Conservation (phyloP, 306 rosid genomes). For the Pterocarpus santalinus region DNA sequence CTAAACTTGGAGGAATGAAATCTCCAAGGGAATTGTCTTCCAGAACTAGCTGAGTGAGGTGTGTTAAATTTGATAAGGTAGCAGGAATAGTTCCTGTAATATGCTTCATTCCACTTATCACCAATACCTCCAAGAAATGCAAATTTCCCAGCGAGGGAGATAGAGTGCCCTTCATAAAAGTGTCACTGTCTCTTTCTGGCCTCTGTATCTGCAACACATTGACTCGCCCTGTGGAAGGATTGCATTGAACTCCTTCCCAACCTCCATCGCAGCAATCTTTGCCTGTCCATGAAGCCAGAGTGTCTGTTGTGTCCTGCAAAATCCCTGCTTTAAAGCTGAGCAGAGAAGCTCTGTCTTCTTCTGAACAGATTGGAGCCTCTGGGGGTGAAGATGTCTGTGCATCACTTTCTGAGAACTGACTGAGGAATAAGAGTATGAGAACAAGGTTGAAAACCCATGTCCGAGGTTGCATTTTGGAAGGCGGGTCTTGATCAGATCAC, state of each 20-base stretch:
- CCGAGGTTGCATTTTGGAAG: slow-evolving; percentile 70
- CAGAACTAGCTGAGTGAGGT: slow-evolving; percentile 73
- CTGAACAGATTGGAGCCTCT: slow-evolving; percentile 67
- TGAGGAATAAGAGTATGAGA: slow-evolving; percentile 47
- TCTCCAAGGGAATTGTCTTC: slow-evolving; percentile 86
- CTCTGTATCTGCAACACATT: slow-evolving; percentile 80
- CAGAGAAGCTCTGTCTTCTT: slow-evolving; percentile 84
- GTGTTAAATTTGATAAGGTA: slow-evolving; percentile 73
- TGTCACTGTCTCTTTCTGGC: slow-evolving; percentile 55
- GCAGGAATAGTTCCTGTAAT: slow-evolving; percentile 83
- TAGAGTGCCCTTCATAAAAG: slow-evolving; percentile 85
- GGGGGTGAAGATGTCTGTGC: slow-evolving; percentile 39
- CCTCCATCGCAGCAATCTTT: slow-evolving; percentile 89
- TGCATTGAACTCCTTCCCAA: slow-evolving; percentile 94
- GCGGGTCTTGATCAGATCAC: slow-evolving; percentile 57
- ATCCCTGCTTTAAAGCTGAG: slow-evolving; percentile 81
- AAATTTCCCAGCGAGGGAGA: slow-evolving; percentile 79
- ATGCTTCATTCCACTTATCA: slow-evolving; percentile 81
- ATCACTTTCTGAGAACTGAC: slow-evolving; percentile 44
- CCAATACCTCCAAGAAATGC: slow-evolving; percentile 83
- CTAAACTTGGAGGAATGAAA: slow-evolving; percentile 80
- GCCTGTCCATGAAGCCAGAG: slow-evolving; percentile 78
- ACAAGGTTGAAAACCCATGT: slow-evolving; percentile 60
- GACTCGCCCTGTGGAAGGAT: slow-evolving; percentile 78
- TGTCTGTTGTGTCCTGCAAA: slow-evolving; percentile 74